These are phyloP conservation scores for Craterostigma plantagineum DNA, from an alignment of 257 asterid species.

Conservation along the genomic window DNA sequence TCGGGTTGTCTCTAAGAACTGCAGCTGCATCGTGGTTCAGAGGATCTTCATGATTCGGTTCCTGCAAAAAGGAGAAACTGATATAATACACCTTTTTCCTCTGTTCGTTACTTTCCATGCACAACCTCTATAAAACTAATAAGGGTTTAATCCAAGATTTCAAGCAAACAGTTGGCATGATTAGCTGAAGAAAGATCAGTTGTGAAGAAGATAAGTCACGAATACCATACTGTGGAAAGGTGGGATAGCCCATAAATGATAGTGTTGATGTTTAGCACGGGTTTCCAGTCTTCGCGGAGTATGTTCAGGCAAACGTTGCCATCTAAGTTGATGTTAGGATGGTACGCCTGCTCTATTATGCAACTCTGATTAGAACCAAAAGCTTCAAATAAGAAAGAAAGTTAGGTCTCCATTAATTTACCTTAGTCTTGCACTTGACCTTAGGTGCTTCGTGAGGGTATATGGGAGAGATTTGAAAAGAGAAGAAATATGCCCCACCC, in stretches of 20 bases:
- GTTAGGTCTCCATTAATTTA: constrained; percentile 15
- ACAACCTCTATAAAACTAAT: too few species aligned
- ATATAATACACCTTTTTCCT: neutral
- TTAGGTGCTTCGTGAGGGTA: constrained; percentile 99
- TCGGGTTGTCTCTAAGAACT: constrained; percentile 74
- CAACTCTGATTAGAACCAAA: constrained; percentile 1
- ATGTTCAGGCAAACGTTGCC: constrained; percentile 97
- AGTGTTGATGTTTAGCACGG: constrained; percentile 89
- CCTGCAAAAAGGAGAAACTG: constrained; percentile 29
- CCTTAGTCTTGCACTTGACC: constrained; percentile 99
- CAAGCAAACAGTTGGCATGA: neutral
- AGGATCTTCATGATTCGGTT: constrained; percentile 95
- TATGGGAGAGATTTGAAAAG: constrained; percentile 79
- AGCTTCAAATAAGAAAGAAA: too few species aligned
- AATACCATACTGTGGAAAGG: constrained; percentile 93
- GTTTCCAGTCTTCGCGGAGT: constrained; percentile 99
- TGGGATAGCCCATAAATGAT: constrained; percentile 78
- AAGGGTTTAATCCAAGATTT: neutral
- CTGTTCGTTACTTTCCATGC: too few species aligned
- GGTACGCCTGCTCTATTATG: constrained; percentile 52
- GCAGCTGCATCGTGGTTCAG: constrained; percentile 93
- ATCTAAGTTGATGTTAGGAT: constrained; percentile 88
- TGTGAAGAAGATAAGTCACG: too few species aligned
- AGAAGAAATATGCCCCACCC: constrained; percentile 69
- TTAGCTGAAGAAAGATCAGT: too few species aligned